A percentile compares a stretch with the other conserved stretches of the same genome.
phyloP scores from a whole-genome alignment of 1,284 basidiomycete genomes.

The Cryptococcus neoformans region DNA sequence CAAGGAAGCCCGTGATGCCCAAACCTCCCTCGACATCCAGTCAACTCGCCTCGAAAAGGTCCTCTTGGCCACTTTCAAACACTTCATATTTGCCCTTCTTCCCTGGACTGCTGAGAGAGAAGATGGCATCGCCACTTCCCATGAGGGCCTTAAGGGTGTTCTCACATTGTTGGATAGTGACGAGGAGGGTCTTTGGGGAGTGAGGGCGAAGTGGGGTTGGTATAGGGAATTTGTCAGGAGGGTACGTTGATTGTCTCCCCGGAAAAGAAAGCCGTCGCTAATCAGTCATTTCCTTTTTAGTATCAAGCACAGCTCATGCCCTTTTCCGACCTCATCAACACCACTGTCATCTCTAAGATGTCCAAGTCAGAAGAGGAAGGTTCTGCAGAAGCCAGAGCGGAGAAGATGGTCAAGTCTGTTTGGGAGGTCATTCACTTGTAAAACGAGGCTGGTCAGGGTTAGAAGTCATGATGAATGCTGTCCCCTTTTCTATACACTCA shows the following conservation, averaged over 20 bases:
- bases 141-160: slow-evolving; percentile 35
- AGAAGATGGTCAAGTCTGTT: slow-evolving; percentile 28
- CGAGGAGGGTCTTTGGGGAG: slow-evolving; percentile 37
- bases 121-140: slow-evolving; percentile 1
- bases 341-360: slow-evolving; percentile 13
- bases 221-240: slow-evolving; percentile 45
- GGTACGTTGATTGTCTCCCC: slow-evolving; percentile 16
- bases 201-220: slow-evolving; percentile 42
- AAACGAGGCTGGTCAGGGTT: background rate
- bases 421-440: slow-evolving; percentile 15
- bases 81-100: slow-evolving; percentile 31
- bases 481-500: too few species aligned
- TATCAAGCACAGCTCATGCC: slow-evolving; percentile 29
- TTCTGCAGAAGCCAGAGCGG: slow-evolving; percentile 26
- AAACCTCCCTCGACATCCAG: slow-evolving; percentile 39
- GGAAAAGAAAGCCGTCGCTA: too few species aligned
- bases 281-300: slow-evolving; percentile 1
- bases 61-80: slow-evolving; percentile 29
- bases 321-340: slow-evolving; percentile 24
- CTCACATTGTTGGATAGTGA: slow-evolving; percentile 36
- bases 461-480: too few species aligned
- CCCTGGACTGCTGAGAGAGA: slow-evolving; percentile 24
- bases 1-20: slow-evolving; percentile 38
- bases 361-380: slow-evolving; percentile 6
- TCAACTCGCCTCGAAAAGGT: slow-evolving; percentile 35